A percentile compares a stretch with the other conserved stretches of the same genome.
These are phyloP conservation scores for Populus tomentosa DNA, from an alignment of 441 rosid species.

Conservation along the genomic window DNA sequence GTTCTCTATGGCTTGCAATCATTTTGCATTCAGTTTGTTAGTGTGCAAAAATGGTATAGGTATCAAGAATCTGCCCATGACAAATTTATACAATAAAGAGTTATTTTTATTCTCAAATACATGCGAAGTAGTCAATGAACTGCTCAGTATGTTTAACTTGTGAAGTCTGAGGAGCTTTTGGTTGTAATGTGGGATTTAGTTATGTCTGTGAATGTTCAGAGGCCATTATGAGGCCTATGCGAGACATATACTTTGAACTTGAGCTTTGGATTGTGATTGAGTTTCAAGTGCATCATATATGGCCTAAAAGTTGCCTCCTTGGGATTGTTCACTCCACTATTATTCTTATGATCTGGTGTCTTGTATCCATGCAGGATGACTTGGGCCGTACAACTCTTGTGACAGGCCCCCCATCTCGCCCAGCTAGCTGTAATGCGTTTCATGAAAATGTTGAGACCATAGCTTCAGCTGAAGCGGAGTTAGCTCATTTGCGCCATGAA, in stretches of 20 bases:
- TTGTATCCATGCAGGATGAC: constrained; percentile 55
- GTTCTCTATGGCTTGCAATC: neutral
- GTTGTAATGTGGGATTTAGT: neutral
- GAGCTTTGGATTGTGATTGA: neutral
- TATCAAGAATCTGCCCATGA: neutral
- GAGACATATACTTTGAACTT: neutral
- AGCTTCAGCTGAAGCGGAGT: constrained; percentile 49
- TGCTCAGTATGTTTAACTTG: neutral
- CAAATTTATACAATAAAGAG: neutral
- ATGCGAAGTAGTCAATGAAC: neutral
- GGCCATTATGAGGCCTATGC: neutral
- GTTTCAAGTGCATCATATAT: neutral
- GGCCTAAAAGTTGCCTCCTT: neutral
- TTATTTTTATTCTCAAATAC: neutral
- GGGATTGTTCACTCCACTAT: too few species aligned
- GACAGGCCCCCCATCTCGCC: constrained; percentile 70
- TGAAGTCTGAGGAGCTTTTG: neutral
- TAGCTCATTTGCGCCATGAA: constrained; percentile 43
- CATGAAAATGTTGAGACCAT: constrained; percentile 47
- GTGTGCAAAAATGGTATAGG: neutral
- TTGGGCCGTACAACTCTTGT: constrained; percentile 42
- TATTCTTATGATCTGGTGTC: neutral
- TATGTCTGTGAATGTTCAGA: neutral
- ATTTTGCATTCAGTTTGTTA: neutral
- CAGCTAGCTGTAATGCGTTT: constrained; percentile 79